Evolutionary conservation across 176 grass and related monocot genomes (phyloP).

Genomic region (Cenchrus americanus): DNA sequence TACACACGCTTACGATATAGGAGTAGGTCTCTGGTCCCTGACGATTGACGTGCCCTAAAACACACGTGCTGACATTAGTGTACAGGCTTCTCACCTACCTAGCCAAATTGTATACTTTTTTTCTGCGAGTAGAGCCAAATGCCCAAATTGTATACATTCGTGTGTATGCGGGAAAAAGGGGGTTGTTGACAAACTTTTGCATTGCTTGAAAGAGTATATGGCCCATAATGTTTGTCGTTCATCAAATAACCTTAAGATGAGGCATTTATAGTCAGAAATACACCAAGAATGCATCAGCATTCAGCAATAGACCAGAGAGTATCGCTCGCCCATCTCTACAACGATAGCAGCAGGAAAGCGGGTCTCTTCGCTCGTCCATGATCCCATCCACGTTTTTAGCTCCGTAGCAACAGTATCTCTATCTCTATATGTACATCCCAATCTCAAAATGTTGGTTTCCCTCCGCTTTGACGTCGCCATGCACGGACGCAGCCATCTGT

Average conservation of each 20-base stretch:
- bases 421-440: constrained; percentile 47
- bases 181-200: neutral
- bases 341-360: constrained; percentile 44
- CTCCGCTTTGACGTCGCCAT: constrained; percentile 1
- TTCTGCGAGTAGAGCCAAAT: too few species aligned
- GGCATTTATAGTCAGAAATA: constrained; percentile 33
- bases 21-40: neutral
- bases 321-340: constrained; percentile 36
- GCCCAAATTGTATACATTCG: neutral
- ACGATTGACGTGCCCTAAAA: neutral
- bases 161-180: neutral
- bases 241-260: constrained; percentile 43
- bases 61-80: too few species aligned
- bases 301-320: constrained; percentile 6
- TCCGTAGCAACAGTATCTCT: constrained; percentile 39
- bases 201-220: neutral
- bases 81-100: too few species aligned
- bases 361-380: neutral
- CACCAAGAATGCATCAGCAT: constrained; percentile 40
- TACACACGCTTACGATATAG: neutral
- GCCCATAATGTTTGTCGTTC: neutral
- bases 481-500: neutral
- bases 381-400: constrained; percentile 11
- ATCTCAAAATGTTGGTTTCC: constrained; percentile 4
- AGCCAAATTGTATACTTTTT: neutral